phyloP scores from a whole-genome alignment of 1,284 basidiomycete species.

The Neonothopanus nambi region DNA sequence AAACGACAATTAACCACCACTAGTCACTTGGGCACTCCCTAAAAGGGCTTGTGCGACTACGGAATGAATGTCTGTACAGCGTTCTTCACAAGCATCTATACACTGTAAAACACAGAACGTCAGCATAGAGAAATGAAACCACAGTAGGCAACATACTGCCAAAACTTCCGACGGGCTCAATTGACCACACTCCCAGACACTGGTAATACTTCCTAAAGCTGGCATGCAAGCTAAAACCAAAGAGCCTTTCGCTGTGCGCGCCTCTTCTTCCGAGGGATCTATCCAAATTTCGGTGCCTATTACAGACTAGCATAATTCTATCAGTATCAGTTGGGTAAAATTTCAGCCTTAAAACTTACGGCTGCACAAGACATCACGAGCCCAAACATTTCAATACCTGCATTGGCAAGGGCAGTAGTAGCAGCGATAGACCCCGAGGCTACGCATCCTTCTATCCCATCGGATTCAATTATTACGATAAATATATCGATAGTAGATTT shows the following conservation, averaged over 20 bases:
- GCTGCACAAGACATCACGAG: slow-evolving; percentile 79
- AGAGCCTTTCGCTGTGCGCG: slow-evolving; percentile 52
- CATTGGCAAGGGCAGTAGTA: slow-evolving; percentile 86
- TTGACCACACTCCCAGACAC: slow-evolving; percentile 76
- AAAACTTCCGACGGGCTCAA: slow-evolving; percentile 52
- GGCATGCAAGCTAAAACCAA: slow-evolving; percentile 85
- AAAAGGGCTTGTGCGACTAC: slow-evolving; percentile 71
- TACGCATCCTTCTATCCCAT: slow-evolving; percentile 84
- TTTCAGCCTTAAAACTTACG: slow-evolving; percentile 23
- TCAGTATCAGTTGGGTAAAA: slow-evolving; percentile 9
- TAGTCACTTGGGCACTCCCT: slow-evolving; percentile 29
- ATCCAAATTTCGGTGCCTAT: slow-evolving; percentile 61
- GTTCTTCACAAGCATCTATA: slow-evolving; percentile 64
- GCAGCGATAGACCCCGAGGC: slow-evolving; percentile 85
- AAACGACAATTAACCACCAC: too few relatives aligned
- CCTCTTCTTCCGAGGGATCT: slow-evolving; percentile 80
- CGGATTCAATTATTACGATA: slow-evolving; percentile 88
- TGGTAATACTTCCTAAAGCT: slow-evolving; percentile 85
- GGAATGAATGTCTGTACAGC: slow-evolving; percentile 72
- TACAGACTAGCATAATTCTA: slow-evolving; percentile 43
- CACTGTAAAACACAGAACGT: slow-evolving; percentile 43
- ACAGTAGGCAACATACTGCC: slow-evolving; percentile 43
- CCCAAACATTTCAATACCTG: slow-evolving; percentile 86
- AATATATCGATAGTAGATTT: slow-evolving; percentile 95
- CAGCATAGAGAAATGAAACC: background rate